phyloP scores from a whole-genome alignment of 2,329 filamentous ascomycete genomes.

The Penicillium hesseltinei region DNA sequence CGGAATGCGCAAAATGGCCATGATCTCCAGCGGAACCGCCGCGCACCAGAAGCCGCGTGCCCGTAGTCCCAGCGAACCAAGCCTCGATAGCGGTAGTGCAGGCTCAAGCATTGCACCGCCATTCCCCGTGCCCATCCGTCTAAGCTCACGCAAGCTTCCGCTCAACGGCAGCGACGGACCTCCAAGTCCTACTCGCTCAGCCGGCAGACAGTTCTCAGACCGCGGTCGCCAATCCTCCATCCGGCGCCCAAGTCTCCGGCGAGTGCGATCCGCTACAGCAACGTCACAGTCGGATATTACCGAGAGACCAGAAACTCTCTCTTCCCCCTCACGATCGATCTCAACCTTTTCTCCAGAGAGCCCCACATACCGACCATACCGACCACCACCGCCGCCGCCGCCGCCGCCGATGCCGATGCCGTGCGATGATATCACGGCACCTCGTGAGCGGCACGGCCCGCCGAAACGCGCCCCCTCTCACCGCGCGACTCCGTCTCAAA shows the following conservation, averaged over 20 bases:
- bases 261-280: conserved; percentile 78
- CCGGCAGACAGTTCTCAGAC: conserved; percentile 54
- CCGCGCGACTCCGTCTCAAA: conserved; percentile 26
- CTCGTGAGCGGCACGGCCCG: conserved; percentile 34
- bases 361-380: conserved; percentile 45
- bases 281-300: conserved; percentile 57
- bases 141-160: conserved; percentile 76
- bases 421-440: conserved; percentile 65
- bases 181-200: conserved; percentile 68
- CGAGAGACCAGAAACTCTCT: conserved; percentile 47
- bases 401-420: conserved; percentile 65
- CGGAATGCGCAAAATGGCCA: conserved; percentile 72
- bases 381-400: conserved; percentile 51
- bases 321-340: conserved; percentile 58
- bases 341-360: conserved; percentile 68
- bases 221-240: conserved; percentile 56
- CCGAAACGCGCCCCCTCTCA: conserved; percentile 24
- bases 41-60: conserved; percentile 65
- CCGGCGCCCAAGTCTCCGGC: conserved; percentile 66
- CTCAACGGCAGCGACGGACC: conserved; percentile 71
- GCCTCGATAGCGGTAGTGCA: conserved; percentile 40
- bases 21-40: conserved; percentile 76
- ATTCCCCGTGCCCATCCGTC: conserved; percentile 85
- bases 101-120: conserved; percentile 59
- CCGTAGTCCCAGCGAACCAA: conserved; percentile 48